Percentiles rank a stretch among this genome's conserved stretches.
Evolutionary conservation across 495 filamentous ascomycete genomes (phyloP).

Genomic region (Neurospora tetraspora): DNA sequence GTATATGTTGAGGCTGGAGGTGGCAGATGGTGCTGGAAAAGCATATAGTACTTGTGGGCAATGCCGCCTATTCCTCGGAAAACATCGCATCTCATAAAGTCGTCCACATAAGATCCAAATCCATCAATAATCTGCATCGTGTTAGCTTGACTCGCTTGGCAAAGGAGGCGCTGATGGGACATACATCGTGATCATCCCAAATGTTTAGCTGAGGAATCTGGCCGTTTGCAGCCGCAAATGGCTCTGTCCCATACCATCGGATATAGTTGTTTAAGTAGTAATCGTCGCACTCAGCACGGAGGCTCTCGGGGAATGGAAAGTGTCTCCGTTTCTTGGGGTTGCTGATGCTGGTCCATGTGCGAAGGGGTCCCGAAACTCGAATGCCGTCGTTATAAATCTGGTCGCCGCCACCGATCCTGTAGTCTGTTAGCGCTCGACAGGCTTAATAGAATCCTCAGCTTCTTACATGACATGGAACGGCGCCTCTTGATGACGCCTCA

Average conservation of each 20-base stretch:
- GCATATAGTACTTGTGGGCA: constrained; percentile 81
- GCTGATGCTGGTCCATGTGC: constrained; percentile 65
- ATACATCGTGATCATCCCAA: constrained; percentile 81
- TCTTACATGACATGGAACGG: constrained; percentile 77
- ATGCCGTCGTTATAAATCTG: constrained; percentile 94
- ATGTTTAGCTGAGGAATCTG: constrained; percentile 89
- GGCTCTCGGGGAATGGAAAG: constrained; percentile 60
- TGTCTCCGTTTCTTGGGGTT: constrained; percentile 76
- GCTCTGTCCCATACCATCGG: constrained; percentile 73
- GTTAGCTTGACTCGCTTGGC: neutral
- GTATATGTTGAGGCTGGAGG: constrained; percentile 78
- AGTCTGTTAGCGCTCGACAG: neutral
- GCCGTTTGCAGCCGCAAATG: constrained; percentile 74
- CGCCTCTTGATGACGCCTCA: constrained; percentile 55
- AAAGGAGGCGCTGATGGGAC: constrained; percentile 4
- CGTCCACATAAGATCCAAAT: constrained; percentile 85
- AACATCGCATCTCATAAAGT: constrained; percentile 83
- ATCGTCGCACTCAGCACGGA: constrained; percentile 71
- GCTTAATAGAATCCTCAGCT: neutral
- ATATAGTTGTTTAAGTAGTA: constrained; percentile 90
- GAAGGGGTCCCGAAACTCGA: constrained; percentile 69
- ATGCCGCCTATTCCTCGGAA: constrained; percentile 85
- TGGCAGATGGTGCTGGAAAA: constrained; percentile 88
- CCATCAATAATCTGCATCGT: constrained; percentile 67
- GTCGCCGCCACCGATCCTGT: constrained; percentile 77